A percentile compares a stretch with the other conserved stretches of the same genome.
Evolutionary conservation across 208 protist species (phyloP).

Genomic region (Leishmania braziliensis): DNA sequence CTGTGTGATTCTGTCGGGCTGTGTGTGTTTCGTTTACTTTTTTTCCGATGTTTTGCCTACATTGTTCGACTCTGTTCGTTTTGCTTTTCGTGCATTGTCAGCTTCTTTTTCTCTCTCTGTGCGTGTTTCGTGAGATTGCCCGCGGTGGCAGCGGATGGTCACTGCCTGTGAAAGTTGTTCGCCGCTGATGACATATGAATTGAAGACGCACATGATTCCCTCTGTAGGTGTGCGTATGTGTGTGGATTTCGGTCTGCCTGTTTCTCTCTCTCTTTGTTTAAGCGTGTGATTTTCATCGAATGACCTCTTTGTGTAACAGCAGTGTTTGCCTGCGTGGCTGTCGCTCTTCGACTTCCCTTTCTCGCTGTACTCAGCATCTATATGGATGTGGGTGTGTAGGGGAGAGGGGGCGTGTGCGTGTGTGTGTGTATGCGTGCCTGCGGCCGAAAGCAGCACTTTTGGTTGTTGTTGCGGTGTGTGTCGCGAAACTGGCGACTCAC

Average conservation of each 20-base stretch:
- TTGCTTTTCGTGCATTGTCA: background rate
- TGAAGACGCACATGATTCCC: background rate
- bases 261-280: slow-evolving; percentile 4
- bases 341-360: background rate
- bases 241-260: background rate
- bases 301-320: background rate
- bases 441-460: background rate
- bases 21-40: background rate
- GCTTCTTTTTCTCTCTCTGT: slow-evolving; percentile 1
- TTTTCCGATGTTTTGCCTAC: background rate
- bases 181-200: background rate
- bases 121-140: slow-evolving; percentile 4
- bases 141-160: background rate
- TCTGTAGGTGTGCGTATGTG: slow-evolving; percentile 8
- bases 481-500: background rate
- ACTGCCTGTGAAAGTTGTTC: background rate
- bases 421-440: background rate
- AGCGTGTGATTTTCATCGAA: background rate
- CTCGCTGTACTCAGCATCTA: background rate
- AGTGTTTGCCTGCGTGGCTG: background rate
- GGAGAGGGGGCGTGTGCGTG: background rate
- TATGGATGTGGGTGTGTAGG: background rate
- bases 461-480: background rate
- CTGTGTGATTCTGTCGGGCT: background rate
- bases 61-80: background rate